Evolutionary conservation across 345 rosid species (phyloP), one percentile per base, ranked within the genome.

Genomic region (Lagerstroemia speciosa): DNA sequence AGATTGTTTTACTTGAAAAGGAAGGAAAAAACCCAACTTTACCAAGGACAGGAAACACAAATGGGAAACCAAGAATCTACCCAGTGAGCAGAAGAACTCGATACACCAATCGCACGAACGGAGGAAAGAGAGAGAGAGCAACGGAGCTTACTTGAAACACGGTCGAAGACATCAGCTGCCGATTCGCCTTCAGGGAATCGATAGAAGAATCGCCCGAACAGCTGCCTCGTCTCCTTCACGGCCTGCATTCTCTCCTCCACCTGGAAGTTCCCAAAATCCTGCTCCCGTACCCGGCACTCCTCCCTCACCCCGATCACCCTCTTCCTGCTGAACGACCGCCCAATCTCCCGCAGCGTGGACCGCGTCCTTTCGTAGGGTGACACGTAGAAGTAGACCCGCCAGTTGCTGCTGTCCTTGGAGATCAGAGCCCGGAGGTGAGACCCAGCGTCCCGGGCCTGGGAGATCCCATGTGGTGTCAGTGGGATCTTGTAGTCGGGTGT

Each of bases 171-270:
- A 65, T 94, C 99, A 60, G 99, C 97, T 60, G 97, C 98, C 43
- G 99, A 94, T 75, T 94, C 99, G 36, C 99, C 99, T 68, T 94
- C 99, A n/a, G 97, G 98, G 66, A 94, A 94, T 33, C 99, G 83
- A 61, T 86, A 94, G 65, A 84, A 94, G 73, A 89, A 94, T 40
- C 99, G 78, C 3, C 97, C 99, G 71, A 91, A 94, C 37, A 76
- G 72, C 77, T 88, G 89, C 67, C 98, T 79, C 0, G 86, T 79
- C 81, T 84, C 84, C 71, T 89, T 91, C 30, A 89, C 84, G 34
- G 26, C 78, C 69, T 78, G 79, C 98, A 94, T 94, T 62, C 99
- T 71, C 76, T 91, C 99, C 71, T 76, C 70, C 3, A 89, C 89
- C 89, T 94, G 98, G 22, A 94, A 94, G 69, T 94, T 94, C 67